Base-by-base conservation (phyloP, 163 green algal genomes). In the Volvox carteri region DNA sequence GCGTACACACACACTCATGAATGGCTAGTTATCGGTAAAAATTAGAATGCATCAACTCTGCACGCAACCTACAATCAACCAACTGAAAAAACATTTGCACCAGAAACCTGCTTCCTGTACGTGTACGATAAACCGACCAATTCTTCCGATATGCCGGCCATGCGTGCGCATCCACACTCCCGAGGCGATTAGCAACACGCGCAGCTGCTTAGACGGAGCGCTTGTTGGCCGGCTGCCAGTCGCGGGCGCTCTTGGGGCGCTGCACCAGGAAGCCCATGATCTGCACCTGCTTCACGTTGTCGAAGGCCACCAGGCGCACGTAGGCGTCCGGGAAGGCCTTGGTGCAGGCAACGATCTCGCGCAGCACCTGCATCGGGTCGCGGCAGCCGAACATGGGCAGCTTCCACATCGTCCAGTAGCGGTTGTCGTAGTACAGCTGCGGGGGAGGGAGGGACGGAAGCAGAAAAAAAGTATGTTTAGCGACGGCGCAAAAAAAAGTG, bases 351-450 rank as follows among this genome's bases (percentile, higher is more conserved):
- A 80, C 65, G 78, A 98, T 96, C 95, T 98, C 96, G 18, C 70
- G 89, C 90, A 98, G 93, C 80, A 98, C 96, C 93, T 97, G 90
- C 81, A 92, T 86, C 75, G 96, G 79, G 96, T 98, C 94, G 84
- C 90, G 97, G 97, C 97, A 99, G 94, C 98, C 98, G 96, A 99
- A 99, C 96, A 99, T 98, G 94, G 97, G 97, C 93, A 99, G 96
- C 97, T 99, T 99, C 94, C 95, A 99, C 96, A 99, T 97, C 28
- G 96, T 97, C 97, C 97, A 98, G 97, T 99, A 99, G 77, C 96
- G 93, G 96, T 98, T 98, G 95, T 99, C 97, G 89, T 97, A 97
- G 96, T 99, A 99, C 86, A 93, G 91, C 91, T 93, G 94, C 77
- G 78, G 16, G 35, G 50, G 60, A 30, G 87, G 39, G 28, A 41